Conservation (phyloP, 2,329 filamentous ascomycete species). For the Penicillium sp. region DNA sequence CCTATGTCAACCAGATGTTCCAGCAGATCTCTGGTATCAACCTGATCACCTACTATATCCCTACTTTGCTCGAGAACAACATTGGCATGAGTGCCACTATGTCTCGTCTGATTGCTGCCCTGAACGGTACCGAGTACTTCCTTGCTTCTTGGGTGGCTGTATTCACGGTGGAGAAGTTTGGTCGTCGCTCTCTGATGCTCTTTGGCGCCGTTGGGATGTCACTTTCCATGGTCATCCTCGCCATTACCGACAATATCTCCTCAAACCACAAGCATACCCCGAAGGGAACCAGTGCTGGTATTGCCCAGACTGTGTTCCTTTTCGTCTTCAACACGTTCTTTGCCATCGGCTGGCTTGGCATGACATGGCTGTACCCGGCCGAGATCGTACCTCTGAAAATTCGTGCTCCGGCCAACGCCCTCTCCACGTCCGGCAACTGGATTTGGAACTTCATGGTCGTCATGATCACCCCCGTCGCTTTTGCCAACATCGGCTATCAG, state of each 20-base stretch:
- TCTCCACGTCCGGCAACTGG: constrained; percentile 62
- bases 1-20: constrained; percentile 55
- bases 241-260: constrained; percentile 26
- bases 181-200: constrained; percentile 66
- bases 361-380: constrained; percentile 56
- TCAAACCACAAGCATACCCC: constrained; percentile 1
- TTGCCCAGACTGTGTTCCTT: constrained; percentile 40
- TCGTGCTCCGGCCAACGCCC: constrained; percentile 61
- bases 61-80: constrained; percentile 38
- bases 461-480: constrained; percentile 63
- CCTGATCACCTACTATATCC: constrained; percentile 42
- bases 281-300: constrained; percentile 19
- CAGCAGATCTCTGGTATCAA: constrained; percentile 44
- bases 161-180: constrained; percentile 48
- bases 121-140: constrained; percentile 52
- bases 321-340: constrained; percentile 69
- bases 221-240: constrained; percentile 55
- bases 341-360: constrained; percentile 62
- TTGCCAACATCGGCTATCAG: constrained; percentile 54
- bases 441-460: constrained; percentile 64
- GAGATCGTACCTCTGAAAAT: constrained; percentile 57
- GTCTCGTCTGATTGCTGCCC: constrained; percentile 48
- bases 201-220: constrained; percentile 64
- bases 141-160: constrained; percentile 48
- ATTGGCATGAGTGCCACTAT: constrained; percentile 34